Percentiles rank a stretch among this genome's conserved stretches.
Conservation (phyloP, 208 protist genomes). For the Naegleria fowleri region DNA sequence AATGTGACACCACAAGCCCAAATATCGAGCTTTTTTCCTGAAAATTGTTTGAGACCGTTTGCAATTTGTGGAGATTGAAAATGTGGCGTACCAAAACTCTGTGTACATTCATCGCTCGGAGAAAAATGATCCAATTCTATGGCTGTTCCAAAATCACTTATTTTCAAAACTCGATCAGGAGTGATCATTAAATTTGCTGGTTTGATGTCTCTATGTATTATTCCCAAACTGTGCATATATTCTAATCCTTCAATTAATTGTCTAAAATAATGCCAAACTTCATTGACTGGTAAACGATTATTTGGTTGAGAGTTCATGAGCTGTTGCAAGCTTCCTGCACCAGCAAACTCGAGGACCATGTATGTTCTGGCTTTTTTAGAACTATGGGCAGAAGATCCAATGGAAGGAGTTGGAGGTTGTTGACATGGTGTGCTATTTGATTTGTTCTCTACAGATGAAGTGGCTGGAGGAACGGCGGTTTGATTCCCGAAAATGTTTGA, state of each 20-base stretch:
- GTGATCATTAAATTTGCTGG: slow-evolving; percentile 37
- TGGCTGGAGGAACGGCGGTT: too few relatives aligned
- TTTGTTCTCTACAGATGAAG: too few relatives aligned
- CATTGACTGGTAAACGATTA: background rate
- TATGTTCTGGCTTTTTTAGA: background rate
- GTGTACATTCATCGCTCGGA: background rate
- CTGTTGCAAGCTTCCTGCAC: slow-evolving; percentile 17
- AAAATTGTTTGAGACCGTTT: background rate
- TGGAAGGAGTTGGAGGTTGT: too few relatives aligned
- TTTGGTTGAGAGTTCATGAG: background rate
- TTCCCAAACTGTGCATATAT: slow-evolving; percentile 31
- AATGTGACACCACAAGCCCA: slow-evolving; percentile 30
- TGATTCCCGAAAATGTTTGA: too few relatives aligned
- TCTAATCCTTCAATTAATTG: slow-evolving; percentile 15
- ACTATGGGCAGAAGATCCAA: too few relatives aligned
- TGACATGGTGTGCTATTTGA: too few relatives aligned
- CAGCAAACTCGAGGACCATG: slow-evolving; percentile 4
- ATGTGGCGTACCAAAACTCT: background rate
- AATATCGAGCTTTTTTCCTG: slow-evolving; percentile 25
- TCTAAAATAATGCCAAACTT: slow-evolving; percentile 3
- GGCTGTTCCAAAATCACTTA: slow-evolving; percentile 38
- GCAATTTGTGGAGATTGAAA: slow-evolving; percentile 34
- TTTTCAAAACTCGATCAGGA: slow-evolving; percentile 28
- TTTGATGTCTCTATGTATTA: slow-evolving; percentile 40
- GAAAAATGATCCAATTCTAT: slow-evolving; percentile 21